Evolutionary conservation across 352 stramenopile species (phyloP).

Genomic region (Globisporangium barbulae): DNA sequence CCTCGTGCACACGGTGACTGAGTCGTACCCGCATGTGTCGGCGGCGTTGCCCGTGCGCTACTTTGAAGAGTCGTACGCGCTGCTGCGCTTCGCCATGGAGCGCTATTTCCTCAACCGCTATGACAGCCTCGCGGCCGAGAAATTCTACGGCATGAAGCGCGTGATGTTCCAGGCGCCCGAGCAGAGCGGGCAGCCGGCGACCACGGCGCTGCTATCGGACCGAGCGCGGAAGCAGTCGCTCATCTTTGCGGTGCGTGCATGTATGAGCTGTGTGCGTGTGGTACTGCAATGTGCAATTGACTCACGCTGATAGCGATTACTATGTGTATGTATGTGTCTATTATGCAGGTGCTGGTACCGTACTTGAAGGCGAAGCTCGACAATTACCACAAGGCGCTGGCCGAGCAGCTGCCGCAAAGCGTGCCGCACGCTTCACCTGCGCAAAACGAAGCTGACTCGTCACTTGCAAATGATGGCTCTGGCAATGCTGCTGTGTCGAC

Average conservation of each 20-base stretch:
- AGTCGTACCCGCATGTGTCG: constrained; percentile 70
- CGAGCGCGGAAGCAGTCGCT: constrained; percentile 49
- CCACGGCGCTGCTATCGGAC: constrained; percentile 39
- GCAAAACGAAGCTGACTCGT: constrained; percentile 5
- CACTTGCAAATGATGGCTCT: background rate
- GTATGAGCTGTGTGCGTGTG: background rate
- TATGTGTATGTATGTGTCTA: background rate
- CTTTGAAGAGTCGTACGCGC: constrained; percentile 78
- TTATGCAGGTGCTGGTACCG: constrained; percentile 54
- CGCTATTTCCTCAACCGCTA: constrained; percentile 75
- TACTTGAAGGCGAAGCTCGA: constrained; percentile 83
- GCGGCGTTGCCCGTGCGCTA: constrained; percentile 47
- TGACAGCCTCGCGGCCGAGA: constrained; percentile 74
- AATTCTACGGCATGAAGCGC: constrained; percentile 87
- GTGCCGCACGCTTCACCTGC: background rate
- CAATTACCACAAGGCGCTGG: constrained; percentile 46
- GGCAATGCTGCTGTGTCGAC: background rate
- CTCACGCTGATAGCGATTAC: background rate
- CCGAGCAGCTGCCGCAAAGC: constrained; percentile 27
- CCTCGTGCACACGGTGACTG: constrained; percentile 60
- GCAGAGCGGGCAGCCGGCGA: constrained; percentile 7
- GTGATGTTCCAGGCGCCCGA: constrained; percentile 34
- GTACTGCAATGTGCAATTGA: background rate
- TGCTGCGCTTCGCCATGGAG: constrained; percentile 58
- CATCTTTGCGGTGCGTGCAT: constrained; percentile 46